Conservation (phyloP, 2,329 filamentous ascomycete species). For the Fusarium piperis region DNA sequence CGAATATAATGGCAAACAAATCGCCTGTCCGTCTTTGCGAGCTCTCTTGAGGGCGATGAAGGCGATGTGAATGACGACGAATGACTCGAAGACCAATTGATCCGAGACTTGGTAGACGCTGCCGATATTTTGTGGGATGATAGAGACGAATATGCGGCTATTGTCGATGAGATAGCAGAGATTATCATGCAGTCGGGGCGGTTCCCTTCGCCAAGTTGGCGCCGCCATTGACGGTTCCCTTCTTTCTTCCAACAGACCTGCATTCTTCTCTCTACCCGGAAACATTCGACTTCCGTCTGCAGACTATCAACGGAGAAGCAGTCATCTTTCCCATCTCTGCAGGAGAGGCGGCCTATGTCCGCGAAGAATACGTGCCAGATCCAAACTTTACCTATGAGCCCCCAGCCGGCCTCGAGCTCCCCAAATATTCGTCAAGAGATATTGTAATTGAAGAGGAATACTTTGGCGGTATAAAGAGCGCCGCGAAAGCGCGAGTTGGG, state of each 20-base stretch:
- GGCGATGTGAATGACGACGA: not conserved
- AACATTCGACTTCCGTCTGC: not conserved
- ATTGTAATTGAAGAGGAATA: not conserved
- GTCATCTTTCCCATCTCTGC: not conserved
- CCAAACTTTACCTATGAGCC: not conserved
- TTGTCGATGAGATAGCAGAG: not conserved
- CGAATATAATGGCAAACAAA: not conserved
- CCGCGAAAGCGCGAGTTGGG: not conserved
- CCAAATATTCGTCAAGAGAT: not conserved
- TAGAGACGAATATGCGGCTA: no score
- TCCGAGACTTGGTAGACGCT: not conserved
- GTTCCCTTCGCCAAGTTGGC: not conserved
- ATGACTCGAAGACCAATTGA: not conserved
- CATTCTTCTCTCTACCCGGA: not conserved
- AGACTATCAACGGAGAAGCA: not conserved
- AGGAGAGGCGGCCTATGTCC: not conserved
- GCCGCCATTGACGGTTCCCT: not conserved
- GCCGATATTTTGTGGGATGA: not conserved
- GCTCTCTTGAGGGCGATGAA: not conserved
- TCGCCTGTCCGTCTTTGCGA: not conserved
- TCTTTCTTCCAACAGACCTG: not conserved
- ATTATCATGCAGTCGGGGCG: not conserved
- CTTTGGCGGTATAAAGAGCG: not conserved
- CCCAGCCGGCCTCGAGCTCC: not conserved
- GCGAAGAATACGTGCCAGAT: not conserved